Evolutionary conservation across 495 filamentous ascomycete species (phyloP).

Genomic region (Lasiosphaeriaceae sp.): DNA sequence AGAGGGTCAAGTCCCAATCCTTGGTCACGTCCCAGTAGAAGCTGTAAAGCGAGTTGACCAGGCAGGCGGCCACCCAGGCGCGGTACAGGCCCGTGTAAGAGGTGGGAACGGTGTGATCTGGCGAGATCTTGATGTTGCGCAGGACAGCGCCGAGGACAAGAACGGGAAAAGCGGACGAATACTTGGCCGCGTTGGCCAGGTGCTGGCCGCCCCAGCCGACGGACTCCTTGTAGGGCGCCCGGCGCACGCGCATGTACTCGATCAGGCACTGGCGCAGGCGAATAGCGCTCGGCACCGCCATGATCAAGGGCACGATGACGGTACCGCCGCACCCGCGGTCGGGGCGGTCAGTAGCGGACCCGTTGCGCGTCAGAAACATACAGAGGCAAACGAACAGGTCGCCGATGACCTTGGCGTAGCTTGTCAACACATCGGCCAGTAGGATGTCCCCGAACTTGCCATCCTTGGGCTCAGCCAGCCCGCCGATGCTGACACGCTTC

Average conservation of each 20-base stretch:
- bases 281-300: slow-evolving; percentile 77
- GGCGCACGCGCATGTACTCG: slow-evolving; percentile 73
- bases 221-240: slow-evolving; percentile 39
- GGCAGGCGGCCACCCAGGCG: slow-evolving; percentile 57
- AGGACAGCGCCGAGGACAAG: slow-evolving; percentile 73
- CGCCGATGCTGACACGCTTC: slow-evolving; percentile 69
- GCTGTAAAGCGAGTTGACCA: slow-evolving; percentile 81
- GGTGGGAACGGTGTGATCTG: too few species aligned
- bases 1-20: slow-evolving; percentile 94
- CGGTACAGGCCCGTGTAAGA: slow-evolving; percentile 36
- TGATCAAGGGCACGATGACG: slow-evolving; percentile 71
- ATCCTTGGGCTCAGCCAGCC: slow-evolving; percentile 73
- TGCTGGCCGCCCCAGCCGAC: slow-evolving; percentile 74
- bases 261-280: slow-evolving; percentile 90
- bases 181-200: slow-evolving; percentile 89
- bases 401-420: slow-evolving; percentile 85
- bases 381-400: slow-evolving; percentile 85
- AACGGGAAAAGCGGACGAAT: slow-evolving; percentile 86
- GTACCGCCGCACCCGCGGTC: slow-evolving; percentile 75
- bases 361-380: slow-evolving; percentile 71
- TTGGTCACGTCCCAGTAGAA: slow-evolving; percentile 98
- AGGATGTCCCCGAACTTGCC: slow-evolving; percentile 93
- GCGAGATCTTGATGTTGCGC: slow-evolving; percentile 52
- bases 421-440: slow-evolving; percentile 91
- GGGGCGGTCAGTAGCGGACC: slow-evolving; percentile 72